Evolutionary conservation across 1,284 basidiomycete genomes (phyloP).

Genomic region (Sporisorium sorghi): DNA sequence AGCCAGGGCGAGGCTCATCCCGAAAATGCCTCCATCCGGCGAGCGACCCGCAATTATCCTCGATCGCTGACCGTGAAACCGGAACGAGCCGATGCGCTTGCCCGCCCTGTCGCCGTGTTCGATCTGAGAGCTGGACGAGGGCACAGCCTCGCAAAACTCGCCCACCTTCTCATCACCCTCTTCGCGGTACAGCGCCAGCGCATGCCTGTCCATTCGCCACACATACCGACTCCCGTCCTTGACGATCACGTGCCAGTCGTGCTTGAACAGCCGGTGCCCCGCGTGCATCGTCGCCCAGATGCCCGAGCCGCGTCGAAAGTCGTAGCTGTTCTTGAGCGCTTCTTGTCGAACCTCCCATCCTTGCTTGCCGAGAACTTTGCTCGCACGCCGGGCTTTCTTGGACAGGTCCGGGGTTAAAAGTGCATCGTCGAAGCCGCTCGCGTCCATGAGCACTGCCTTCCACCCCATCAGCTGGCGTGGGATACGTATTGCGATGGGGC

Average conservation of each 20-base stretch:
- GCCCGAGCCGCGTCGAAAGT: conserved; percentile 36
- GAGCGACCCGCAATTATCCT: background rate
- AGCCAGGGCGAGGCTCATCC: conserved; percentile 21
- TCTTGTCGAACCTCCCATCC: conserved; percentile 45
- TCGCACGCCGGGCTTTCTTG: conserved; percentile 23
- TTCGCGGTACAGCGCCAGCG: conserved; percentile 33
- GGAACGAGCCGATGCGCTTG: conserved; percentile 30
- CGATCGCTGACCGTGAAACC: conserved; percentile 5
- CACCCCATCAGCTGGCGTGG: conserved; percentile 44
- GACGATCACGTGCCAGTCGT: conserved; percentile 46
- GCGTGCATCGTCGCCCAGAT: conserved; percentile 48
- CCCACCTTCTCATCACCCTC: conserved; percentile 27
- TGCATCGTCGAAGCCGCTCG: conserved; percentile 1
- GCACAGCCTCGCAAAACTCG: conserved; percentile 33
- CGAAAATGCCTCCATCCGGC: conserved; percentile 16
- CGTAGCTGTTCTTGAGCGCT: conserved; percentile 44
- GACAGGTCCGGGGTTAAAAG: background rate
- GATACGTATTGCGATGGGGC: conserved; percentile 14
- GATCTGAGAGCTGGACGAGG: background rate
- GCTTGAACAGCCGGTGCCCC: conserved; percentile 38
- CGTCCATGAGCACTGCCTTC: conserved; percentile 45
- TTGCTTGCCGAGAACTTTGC: conserved; percentile 34
- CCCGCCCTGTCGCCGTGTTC: background rate
- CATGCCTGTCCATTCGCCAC: conserved; percentile 44
- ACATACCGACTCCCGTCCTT: conserved; percentile 32